phyloP scores from a whole-genome alignment of 1,284 basidiomycete species.

The Porodaedalea pini region DNA sequence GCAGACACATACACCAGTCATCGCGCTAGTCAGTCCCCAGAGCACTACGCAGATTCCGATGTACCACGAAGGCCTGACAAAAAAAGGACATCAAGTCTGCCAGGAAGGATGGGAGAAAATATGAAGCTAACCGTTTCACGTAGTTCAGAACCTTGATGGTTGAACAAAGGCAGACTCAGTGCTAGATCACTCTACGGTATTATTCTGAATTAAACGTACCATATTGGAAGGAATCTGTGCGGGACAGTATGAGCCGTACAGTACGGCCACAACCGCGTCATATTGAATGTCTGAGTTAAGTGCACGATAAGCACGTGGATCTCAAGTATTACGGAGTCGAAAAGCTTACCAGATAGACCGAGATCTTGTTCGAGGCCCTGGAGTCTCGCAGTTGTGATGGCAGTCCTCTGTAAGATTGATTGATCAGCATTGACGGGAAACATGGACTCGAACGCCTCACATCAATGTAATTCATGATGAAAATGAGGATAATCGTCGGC shows the following conservation, averaged over 20 bases:
- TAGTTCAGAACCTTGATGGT: constrained; percentile 22
- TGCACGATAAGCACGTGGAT: not conserved
- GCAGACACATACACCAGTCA: constrained; percentile 49
- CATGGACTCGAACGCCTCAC: constrained; percentile 36
- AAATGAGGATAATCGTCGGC: constrained; percentile 59
- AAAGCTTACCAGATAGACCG: constrained; percentile 40
- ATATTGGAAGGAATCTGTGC: constrained; percentile 67
- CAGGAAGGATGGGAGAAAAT: not conserved
- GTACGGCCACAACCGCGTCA: constrained; percentile 52
- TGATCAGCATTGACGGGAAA: not conserved
- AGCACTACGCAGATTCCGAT: constrained; percentile 57
- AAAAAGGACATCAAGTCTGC: not conserved
- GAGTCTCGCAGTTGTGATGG: constrained; percentile 55
- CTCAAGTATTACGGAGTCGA: constrained; percentile 11
- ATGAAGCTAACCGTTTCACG: constrained; percentile 26
- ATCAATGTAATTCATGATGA: constrained; percentile 68
- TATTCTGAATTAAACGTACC: constrained; percentile 31
- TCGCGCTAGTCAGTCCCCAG: constrained; percentile 60
- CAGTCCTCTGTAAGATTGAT: constrained; percentile 43
- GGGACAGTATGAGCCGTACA: constrained; percentile 59
- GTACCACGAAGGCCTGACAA: constrained; percentile 55
- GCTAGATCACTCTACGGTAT: not conserved
- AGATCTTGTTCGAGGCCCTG: constrained; percentile 61
- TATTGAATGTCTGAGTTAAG: constrained; percentile 49
- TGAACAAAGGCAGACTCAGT: not conserved